Evolutionary conservation across 2,329 filamentous ascomycete genomes (phyloP), one percentile per base, ranked within the genome.

Genomic region (Hymenoscyphus repandus): DNA sequence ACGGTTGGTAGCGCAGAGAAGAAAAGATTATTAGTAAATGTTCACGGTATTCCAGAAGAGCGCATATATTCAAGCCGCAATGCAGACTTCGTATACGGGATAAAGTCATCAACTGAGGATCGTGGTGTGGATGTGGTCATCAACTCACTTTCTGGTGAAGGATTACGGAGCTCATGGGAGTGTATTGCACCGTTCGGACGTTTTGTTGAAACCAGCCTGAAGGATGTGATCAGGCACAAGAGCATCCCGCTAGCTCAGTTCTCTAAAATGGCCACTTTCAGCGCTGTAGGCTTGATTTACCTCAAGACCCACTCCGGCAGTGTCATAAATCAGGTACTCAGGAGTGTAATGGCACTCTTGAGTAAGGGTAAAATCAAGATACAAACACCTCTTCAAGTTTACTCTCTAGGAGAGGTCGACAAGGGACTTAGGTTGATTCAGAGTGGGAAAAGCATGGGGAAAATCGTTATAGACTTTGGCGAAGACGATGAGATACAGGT

Each of bases 121-220:
- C 48, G 44, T 6, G 48, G 48, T 7, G 48, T 45, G 6, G 48
- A 50, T 45, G 9, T 31, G 7, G 33, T 50, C 12, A 32, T 66
- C 1, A 64, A 62, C 44, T 59, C 60, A 2, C 45, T 63, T 1
- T 18, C 58, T 9, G 62, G 62, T 10, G 52, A 61, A 6, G 17
- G 52, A 1, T 50, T 64, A 0, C 52, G 51, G 2, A 52, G 56
- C 2, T 51, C 63, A 1, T 70, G 64, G 65, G 43, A 59, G 2
- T 69, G 64, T 48, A 32, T 72, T 3, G 65, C 68, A 2, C 42
- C 48, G 0, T 68, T 66, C 49, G 70, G 70, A 1, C 54, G 63
- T 0, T 68, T 72, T 38, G 42, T 72, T 0, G 70, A 72, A 43
- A 61, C 72, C 7, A 12, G 6, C n/a, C 22, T 38, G 9, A 9